phyloP scores from a whole-genome alignment of 2,329 filamentous ascomycete species.

The Atkinsonella hypoxylon region DNA sequence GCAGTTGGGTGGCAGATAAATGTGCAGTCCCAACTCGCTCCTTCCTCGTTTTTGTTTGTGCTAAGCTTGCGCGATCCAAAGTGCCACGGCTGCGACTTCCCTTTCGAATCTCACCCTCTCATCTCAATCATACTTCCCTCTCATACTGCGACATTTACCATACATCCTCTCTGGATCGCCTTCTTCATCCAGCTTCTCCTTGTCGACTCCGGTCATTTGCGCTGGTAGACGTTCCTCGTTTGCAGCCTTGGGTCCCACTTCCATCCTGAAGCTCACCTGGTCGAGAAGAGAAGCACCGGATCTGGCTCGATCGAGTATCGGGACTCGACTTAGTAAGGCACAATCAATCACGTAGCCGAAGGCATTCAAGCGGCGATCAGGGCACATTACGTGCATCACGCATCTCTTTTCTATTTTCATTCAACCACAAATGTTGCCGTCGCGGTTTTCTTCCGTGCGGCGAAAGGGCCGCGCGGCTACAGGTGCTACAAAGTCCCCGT shows the following conservation, averaged over 20 bases:
- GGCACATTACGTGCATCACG: not conserved
- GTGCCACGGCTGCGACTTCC: not conserved
- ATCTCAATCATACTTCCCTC: too few relatives aligned
- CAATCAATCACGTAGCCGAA: not conserved
- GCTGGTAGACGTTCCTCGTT: not conserved
- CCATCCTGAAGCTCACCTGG: not conserved
- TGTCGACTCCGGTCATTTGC: not conserved
- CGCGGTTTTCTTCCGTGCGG: conserved; percentile 31
- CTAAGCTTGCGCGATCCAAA: too few relatives aligned
- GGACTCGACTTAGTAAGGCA: not conserved
- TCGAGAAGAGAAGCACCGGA: not conserved
- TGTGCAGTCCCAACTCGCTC: not conserved
- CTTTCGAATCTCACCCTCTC: not conserved
- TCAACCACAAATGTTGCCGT: conserved; percentile 21
- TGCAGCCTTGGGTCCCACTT: not conserved
- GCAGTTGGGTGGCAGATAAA: not conserved
- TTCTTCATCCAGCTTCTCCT: not conserved
- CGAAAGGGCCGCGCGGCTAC: conserved; percentile 26
- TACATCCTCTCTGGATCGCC: not conserved
- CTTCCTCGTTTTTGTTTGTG: not conserved
- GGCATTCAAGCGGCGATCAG: not conserved
- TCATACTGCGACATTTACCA: too few relatives aligned
- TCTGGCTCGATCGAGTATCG: not conserved
- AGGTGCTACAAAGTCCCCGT: conserved; percentile 14
- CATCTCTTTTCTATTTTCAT: not conserved